Evolutionary conservation across 106 monocot genomes (phyloP).

Genomic region (Hemerocallis citrina): DNA sequence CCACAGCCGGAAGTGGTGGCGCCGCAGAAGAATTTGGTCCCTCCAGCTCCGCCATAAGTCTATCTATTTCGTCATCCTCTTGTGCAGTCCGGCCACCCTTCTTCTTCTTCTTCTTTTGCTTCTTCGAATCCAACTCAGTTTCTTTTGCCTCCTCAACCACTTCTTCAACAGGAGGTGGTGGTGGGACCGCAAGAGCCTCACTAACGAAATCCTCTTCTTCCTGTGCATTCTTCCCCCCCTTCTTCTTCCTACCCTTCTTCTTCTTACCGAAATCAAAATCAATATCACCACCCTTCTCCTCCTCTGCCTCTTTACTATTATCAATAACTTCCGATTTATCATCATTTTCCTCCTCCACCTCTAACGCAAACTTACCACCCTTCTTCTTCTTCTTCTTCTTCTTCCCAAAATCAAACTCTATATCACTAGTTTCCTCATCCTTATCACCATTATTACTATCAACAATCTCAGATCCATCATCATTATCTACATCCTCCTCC

Average conservation of each 20-base stretch:
- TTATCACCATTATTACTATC: slow-evolving; percentile 4
- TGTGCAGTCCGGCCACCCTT: slow-evolving; percentile 54
- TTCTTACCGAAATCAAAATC: slow-evolving; percentile 74
- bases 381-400: slow-evolving; percentile 10
- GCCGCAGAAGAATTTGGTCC: slow-evolving; percentile 11
- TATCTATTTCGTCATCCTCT: slow-evolving; percentile 77
- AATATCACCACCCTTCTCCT: slow-evolving; percentile 42
- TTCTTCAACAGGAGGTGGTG: neutral
- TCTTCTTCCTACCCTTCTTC: slow-evolving; percentile 51
- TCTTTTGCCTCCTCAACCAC: slow-evolving; percentile 3
- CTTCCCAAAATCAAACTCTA: slow-evolving; percentile 12
- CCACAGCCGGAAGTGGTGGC: neutral
- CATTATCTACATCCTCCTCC: slow-evolving; percentile 6
- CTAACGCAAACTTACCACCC: slow-evolving; percentile 3
- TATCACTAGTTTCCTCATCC: neutral
- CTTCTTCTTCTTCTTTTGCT: slow-evolving; percentile 26
- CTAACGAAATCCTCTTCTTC: slow-evolving; percentile 19
- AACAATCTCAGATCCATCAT: slow-evolving; percentile 8
- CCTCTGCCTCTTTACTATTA: slow-evolving; percentile 8
- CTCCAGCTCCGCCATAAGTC: slow-evolving; percentile 60
- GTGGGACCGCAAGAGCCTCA: slow-evolving; percentile 5
- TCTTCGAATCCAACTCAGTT: slow-evolving; percentile 4
- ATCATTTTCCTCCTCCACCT: slow-evolving; percentile 1
- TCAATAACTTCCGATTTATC: neutral
- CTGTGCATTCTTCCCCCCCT: neutral